Evolutionary conservation across 2,329 filamentous ascomycete genomes (phyloP), one percentile per base, ranked within the genome.

Genomic region (Stagonosporopsis cucurbitacearum): DNA sequence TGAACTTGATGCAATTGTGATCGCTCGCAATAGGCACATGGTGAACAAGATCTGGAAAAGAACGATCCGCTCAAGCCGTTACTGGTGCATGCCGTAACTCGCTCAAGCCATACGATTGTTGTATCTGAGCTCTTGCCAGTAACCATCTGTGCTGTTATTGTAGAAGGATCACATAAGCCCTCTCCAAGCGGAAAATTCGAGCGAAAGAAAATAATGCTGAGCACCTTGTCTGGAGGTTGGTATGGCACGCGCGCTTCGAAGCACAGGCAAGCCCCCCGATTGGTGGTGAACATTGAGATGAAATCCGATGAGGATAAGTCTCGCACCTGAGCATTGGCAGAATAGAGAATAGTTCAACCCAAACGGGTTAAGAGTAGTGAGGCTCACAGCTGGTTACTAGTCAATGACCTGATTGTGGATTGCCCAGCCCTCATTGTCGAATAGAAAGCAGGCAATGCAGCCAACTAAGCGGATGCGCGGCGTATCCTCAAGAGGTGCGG

Each of bases 221-320:
- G 30, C 36, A 30, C 30, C 4, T 20, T 2, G 6, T 44, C 32
- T 9, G 20, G 23, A 25, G 40, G 22, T 26, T 2, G 22, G 11
- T n/a, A n/a, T 7, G 32, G 35, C 23, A 49, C 45, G 20, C 45
- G 40, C 33, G 52, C 35, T 45, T n/a, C 22, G 3, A 45, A 20
- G 8, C 28, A 8, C 32, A 49, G 35, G 52, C 45, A 54, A 40
- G 45, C 39, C 28, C 44, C 39, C 25, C 44, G 32, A 49, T 48
- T 49, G 44, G 51, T 32, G 19, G 30, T 19, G 2, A 25, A 32
- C 37, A 20, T 15, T 5, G 19, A 39, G 39, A 26, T 39, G 32
- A 15, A 15, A 32, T 25, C 28, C n/a, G 17, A 17, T 32, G 17
- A 42, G 48, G 19, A 15, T 32, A 19, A 25, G 25, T 19, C 33